A percentile compares a stretch with the other conserved stretches of the same genome.
Conservation (phyloP, 2,329 filamentous ascomycete genomes). For the Fusarium fracticaudum region DNA sequence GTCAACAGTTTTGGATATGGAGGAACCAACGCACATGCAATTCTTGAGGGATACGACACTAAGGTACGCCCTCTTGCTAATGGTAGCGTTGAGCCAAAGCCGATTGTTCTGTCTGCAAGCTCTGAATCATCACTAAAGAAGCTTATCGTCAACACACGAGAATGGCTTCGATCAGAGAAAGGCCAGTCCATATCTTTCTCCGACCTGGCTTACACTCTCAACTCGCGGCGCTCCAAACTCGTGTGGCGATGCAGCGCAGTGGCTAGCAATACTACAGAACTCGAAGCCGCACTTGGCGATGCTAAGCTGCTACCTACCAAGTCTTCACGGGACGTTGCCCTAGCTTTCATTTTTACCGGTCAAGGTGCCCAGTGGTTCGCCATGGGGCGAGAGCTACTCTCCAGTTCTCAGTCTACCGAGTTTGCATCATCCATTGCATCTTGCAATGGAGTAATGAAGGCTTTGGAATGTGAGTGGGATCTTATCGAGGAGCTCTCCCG, state of each 20-base stretch:
- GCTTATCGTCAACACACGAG: background rate
- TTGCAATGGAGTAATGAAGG: background rate
- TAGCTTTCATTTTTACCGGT: constrained; percentile 14
- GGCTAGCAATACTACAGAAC: background rate
- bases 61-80: background rate
- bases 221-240: background rate
- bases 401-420: too few relatives aligned
- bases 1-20: constrained; percentile 14
- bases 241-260: constrained; percentile 1
- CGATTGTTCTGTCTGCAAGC: constrained; percentile 7
- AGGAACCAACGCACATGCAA: constrained; percentile 6
- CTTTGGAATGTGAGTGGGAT: constrained; percentile 6
- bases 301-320: background rate
- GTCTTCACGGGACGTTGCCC: background rate
- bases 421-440: background rate
- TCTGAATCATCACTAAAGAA: background rate
- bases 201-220: background rate
- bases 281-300: background rate
- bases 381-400: constrained; percentile 14
- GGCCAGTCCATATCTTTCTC: background rate
- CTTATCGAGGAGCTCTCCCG: constrained; percentile 6
- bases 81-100: background rate
- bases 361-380: constrained; percentile 25
- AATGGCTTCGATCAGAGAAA: background rate
- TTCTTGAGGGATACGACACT: background rate